Evolutionary conservation across 306 rosid species (phyloP).

Genomic region (Cucurbita argyrosperma): DNA sequence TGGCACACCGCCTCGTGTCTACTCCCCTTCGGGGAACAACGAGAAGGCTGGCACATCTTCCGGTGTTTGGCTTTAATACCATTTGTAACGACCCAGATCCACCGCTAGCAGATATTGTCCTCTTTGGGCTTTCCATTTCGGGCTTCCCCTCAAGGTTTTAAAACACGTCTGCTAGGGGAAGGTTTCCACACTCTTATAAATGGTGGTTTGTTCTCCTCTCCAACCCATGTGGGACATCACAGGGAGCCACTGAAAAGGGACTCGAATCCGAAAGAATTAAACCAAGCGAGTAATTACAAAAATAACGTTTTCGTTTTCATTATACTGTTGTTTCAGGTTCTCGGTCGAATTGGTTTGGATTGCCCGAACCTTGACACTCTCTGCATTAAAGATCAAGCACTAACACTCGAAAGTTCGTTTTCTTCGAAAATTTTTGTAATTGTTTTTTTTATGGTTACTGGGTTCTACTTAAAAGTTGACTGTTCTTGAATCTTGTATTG

Average conservation of each 20-base stretch:
- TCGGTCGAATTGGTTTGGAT: conserved; percentile 47
- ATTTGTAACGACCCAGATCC: too few species aligned
- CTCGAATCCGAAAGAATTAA: neutral
- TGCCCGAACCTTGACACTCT: conserved; percentile 70
- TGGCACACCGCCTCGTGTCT: too few species aligned
- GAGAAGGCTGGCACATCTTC: too few species aligned
- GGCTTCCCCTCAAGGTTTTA: too few species aligned
- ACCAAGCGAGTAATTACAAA: neutral
- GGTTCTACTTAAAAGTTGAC: neutral
- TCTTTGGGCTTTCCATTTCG: too few species aligned
- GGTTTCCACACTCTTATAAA: too few species aligned
- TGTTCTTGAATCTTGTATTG: neutral
- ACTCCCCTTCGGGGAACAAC: too few species aligned
- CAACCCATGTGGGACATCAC: too few species aligned
- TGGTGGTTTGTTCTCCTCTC: too few species aligned
- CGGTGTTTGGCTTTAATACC: too few species aligned
- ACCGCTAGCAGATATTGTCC: too few species aligned
- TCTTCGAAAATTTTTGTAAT: neutral
- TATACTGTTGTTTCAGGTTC: conserved; percentile 51
- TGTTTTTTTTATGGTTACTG: neutral
- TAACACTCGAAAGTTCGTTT: conserved; percentile 58
- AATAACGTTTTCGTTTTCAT: neutral
- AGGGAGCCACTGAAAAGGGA: neutral
- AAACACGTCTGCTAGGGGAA: too few species aligned
- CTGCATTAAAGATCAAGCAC: conserved; percentile 66